A percentile compares a stretch with the other conserved stretches of the same genome.
Evolutionary conservation across 345 rosid species (phyloP).

Genomic region (Mercurialis annua): DNA sequence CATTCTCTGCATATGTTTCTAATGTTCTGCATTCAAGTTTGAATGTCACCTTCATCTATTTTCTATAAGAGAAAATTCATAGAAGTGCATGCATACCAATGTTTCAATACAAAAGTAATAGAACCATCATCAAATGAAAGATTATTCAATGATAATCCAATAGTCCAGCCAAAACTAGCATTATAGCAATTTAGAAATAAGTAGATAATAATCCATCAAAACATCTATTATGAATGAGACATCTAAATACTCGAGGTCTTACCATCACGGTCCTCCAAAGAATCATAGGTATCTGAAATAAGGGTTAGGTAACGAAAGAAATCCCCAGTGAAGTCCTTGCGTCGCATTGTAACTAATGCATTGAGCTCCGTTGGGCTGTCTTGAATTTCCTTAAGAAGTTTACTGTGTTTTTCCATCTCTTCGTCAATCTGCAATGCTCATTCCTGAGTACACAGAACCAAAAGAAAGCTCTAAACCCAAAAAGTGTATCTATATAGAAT

Average conservation of each 20-base stretch:
- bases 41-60: neutral
- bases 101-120: neutral
- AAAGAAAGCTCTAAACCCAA: conserved; percentile 29
- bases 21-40: neutral
- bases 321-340: conserved; percentile 76
- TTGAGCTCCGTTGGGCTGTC: conserved; percentile 76
- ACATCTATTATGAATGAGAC: neutral
- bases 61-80: neutral
- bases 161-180: neutral
- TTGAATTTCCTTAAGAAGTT: conserved; percentile 74
- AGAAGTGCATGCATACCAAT: neutral
- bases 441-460: conserved; percentile 35
- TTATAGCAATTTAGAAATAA: neutral
- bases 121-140: conserved; percentile 6
- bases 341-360: conserved; percentile 64
- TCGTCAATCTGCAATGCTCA: conserved; percentile 82
- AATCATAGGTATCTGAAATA: conserved; percentile 62
- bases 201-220: conserved; percentile 8
- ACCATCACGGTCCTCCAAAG: conserved; percentile 89
- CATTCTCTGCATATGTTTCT: neutral
- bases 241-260: conserved; percentile 20
- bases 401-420: conserved; percentile 76
- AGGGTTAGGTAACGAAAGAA: conserved; percentile 64
- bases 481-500: conserved; percentile 13
- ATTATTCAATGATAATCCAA: conserved; percentile 2